phyloP scores from a whole-genome alignment of 2,329 filamentous ascomycete species.

The Cadophora sp. region DNA sequence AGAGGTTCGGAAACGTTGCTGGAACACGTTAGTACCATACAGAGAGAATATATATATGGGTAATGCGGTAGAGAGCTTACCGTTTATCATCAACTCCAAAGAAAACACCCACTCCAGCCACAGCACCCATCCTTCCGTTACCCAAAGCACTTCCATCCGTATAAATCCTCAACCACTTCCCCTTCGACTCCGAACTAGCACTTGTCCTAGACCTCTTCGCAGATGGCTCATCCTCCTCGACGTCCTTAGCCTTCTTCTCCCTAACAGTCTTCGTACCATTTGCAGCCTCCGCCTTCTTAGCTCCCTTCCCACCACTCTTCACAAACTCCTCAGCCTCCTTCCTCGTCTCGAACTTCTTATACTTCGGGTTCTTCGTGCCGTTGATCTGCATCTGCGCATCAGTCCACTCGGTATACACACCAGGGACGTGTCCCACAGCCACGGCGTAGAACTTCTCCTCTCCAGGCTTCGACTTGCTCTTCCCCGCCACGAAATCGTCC shows the following conservation, averaged over 20 bases:
- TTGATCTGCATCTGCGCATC: slow-evolving; percentile 76
- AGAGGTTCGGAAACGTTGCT: slow-evolving; percentile 58
- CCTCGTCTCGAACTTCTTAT: slow-evolving; percentile 72
- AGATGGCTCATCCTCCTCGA: background rate
- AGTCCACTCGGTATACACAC: slow-evolving; percentile 70
- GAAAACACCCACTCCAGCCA: slow-evolving; percentile 68
- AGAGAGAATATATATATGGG: background rate
- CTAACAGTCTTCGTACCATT: background rate
- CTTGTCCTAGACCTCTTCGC: slow-evolving; percentile 32
- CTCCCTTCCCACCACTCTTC: slow-evolving; percentile 47
- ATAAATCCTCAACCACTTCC: slow-evolving; percentile 54
- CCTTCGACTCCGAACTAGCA: slow-evolving; percentile 12
- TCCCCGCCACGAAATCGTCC: slow-evolving; percentile 75
- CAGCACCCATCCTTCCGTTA: slow-evolving; percentile 63
- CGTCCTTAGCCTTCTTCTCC: slow-evolving; percentile 49
- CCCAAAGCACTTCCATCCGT: slow-evolving; percentile 68
- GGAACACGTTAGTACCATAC: slow-evolving; percentile 9
- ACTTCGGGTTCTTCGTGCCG: slow-evolving; percentile 72
- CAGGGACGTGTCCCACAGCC: slow-evolving; percentile 62
- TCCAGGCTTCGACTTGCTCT: slow-evolving; percentile 49
- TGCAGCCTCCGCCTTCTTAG: slow-evolving; percentile 4
- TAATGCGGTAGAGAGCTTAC: slow-evolving; percentile 45
- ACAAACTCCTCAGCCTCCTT: slow-evolving; percentile 84
- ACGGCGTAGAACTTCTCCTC: slow-evolving; percentile 64
- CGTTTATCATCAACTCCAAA: slow-evolving; percentile 64